Conservation (phyloP, 1,284 basidiomycete genomes). For the Sporisorium scitamineum region DNA sequence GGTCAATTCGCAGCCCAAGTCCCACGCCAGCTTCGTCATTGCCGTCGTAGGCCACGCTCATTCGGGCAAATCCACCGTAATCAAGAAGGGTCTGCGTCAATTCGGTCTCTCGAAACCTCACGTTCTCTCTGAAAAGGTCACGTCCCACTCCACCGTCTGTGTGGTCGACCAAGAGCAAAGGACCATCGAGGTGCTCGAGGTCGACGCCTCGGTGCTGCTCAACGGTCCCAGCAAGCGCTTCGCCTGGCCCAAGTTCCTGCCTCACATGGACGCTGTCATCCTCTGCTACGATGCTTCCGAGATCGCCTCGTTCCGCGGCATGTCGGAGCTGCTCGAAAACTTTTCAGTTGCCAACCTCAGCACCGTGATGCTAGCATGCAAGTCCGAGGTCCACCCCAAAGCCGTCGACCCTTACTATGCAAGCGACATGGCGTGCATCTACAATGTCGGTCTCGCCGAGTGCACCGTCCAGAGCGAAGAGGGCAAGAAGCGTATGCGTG, state of each 20-base stretch:
- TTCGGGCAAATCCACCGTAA: constrained; percentile 64
- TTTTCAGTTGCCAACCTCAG: constrained; percentile 56
- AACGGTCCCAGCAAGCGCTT: constrained; percentile 60
- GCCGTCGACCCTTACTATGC: constrained; percentile 65
- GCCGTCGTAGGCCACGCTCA: constrained; percentile 61
- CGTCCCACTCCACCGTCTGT: constrained; percentile 63
- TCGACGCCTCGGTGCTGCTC: constrained; percentile 61
- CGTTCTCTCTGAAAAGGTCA: constrained; percentile 59
- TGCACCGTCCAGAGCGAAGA: constrained; percentile 64
- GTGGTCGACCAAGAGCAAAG: constrained; percentile 63
- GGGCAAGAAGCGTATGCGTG: constrained; percentile 65
- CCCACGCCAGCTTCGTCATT: constrained; percentile 63
- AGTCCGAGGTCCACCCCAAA: constrained; percentile 63
- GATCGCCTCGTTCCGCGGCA: constrained; percentile 61
- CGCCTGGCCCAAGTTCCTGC: constrained; percentile 63
- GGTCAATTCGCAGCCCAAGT: constrained; percentile 57
- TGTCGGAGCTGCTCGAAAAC: constrained; percentile 64
- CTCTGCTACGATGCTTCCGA: constrained; percentile 65
- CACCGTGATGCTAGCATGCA: constrained; percentile 67
- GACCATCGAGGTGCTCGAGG: constrained; percentile 65
- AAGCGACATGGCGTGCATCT: constrained; percentile 64
- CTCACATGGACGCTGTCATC: constrained; percentile 62
- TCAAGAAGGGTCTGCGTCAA: constrained; percentile 62
- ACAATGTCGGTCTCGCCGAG: constrained; percentile 64
- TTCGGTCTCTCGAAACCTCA: constrained; percentile 63